Evolutionary conservation across 306 rosid genomes (phyloP).

Genomic region (Pueraria montana): DNA sequence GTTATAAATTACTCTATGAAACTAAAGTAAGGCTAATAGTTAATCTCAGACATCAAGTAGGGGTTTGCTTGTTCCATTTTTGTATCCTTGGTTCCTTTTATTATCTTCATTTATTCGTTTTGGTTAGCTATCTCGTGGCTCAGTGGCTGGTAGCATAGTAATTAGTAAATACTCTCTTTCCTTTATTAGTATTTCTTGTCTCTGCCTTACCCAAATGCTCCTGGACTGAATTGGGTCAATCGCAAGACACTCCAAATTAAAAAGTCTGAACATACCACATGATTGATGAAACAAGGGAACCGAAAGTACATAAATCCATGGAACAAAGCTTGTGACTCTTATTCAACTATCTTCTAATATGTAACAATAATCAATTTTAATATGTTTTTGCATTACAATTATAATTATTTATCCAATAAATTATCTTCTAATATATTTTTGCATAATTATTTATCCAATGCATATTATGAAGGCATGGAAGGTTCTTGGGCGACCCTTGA

Average conservation of each 20-base stretch:
- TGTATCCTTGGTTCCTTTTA: background rate
- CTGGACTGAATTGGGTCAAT: too few species aligned
- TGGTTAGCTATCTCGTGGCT: background rate
- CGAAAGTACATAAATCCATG: background rate
- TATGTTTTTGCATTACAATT: background rate
- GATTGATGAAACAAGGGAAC: background rate
- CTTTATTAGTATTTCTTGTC: too few species aligned
- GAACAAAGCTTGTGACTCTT: too few species aligned
- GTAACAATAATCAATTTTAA: background rate
- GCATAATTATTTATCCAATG: too few species aligned
- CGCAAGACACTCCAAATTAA: too few species aligned
- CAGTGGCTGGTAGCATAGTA: background rate
- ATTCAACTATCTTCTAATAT: background rate
- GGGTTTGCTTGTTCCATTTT: background rate
- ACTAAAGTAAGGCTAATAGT: background rate
- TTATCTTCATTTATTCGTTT: background rate
- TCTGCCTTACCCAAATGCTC: too few species aligned
- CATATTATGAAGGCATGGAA: slow-evolving; percentile 55
- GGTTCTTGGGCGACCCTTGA: slow-evolving; percentile 49
- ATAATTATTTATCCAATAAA: background rate
- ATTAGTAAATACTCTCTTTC: too few species aligned
- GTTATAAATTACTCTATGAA: background rate
- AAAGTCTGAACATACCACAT: background rate
- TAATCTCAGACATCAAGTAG: background rate
- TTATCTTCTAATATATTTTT: too few species aligned